phyloP scores from a whole-genome alignment of 441 rosid genomes.

The Pelargonium fulgidum region DNA sequence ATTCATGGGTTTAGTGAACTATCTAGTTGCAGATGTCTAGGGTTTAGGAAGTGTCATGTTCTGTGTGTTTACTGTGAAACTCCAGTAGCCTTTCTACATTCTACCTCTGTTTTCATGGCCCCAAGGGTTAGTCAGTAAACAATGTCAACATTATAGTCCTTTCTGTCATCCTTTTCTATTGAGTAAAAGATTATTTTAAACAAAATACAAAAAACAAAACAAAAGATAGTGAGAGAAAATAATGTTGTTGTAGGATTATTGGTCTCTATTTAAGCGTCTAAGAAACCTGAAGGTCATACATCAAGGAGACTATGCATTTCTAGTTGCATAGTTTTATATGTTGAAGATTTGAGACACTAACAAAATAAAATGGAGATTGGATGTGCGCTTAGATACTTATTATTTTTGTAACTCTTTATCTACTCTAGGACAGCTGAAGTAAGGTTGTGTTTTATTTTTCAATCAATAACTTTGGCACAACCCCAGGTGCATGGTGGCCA shows the following conservation, averaged over 20 bases:
- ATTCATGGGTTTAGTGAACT: background rate
- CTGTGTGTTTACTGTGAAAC: background rate
- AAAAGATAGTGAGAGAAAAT: background rate
- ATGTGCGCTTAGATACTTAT: background rate
- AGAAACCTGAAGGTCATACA: background rate
- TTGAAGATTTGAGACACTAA: background rate
- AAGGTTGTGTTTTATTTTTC: background rate
- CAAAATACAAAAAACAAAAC: background rate
- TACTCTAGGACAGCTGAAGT: background rate
- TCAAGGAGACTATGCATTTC: background rate
- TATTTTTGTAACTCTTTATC: background rate
- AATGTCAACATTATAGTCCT: background rate
- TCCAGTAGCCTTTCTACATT: background rate
- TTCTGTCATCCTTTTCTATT: background rate
- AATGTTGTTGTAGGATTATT: background rate
- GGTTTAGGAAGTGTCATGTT: background rate
- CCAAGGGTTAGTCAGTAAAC: background rate
- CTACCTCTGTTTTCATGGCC: background rate
- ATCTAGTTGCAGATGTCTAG: background rate
- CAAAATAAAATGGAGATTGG: background rate
- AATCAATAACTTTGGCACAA: slow-evolving; percentile 8
- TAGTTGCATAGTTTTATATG: background rate
- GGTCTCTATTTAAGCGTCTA: background rate
- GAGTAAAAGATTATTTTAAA: background rate
- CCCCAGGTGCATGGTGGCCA: slow-evolving; percentile 38